Evolutionary conservation across 139 green algal genomes (phyloP).

Genomic region (Picochlorum sp.): DNA sequence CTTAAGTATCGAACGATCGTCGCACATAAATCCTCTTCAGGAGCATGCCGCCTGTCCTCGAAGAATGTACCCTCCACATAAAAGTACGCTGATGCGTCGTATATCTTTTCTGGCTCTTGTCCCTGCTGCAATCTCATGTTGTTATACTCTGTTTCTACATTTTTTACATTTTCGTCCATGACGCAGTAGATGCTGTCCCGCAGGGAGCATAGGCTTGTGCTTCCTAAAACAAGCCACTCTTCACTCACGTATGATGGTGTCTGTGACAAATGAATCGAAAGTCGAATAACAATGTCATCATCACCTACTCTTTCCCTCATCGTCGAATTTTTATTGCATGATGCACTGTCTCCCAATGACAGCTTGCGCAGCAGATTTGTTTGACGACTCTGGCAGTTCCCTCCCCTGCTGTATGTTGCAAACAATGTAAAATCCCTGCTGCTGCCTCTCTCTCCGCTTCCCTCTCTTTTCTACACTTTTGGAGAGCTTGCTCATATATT

Average conservation of each 20-base stretch:
- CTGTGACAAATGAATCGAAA: conserved; percentile 18
- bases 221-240: conserved; percentile 33
- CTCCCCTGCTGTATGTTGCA: too few species aligned
- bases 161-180: conserved; percentile 23
- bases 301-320: background rate
- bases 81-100: conserved; percentile 28
- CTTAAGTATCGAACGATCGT: conserved; percentile 4
- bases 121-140: background rate
- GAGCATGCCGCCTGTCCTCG: conserved; percentile 31
- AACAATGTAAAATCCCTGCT: too few species aligned
- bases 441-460: too few species aligned
- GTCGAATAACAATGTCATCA: conserved; percentile 12
- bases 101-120: background rate
- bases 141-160: conserved; percentile 14
- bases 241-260: conserved; percentile 15
- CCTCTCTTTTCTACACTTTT: too few species aligned
- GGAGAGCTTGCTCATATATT: too few species aligned
- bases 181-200: conserved; percentile 34
- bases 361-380: too few species aligned
- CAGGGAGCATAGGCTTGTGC: conserved; percentile 25
- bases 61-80: conserved; percentile 50
- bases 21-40: conserved; percentile 20
- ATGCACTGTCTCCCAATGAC: too few species aligned
- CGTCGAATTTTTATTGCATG: too few species aligned
- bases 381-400: too few species aligned